Evolutionary conservation across 2,329 filamentous ascomycete species (phyloP), one percentile per base, ranked within the genome.

Genomic region (Paraconiothyrium brasiliense): DNA sequence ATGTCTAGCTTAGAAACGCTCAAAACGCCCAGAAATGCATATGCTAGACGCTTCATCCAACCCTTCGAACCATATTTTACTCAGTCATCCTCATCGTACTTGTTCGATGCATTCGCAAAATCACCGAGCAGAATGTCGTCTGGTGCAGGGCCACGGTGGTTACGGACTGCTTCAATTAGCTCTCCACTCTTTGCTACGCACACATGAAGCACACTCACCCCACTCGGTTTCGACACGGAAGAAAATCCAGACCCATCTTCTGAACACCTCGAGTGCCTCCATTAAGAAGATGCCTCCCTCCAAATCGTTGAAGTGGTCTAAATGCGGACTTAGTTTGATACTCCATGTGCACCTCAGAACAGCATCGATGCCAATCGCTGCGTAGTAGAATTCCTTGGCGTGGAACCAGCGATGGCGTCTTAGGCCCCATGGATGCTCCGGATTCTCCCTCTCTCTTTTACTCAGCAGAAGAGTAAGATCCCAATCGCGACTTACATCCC

Each of bases 401-500:
- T 90, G 86, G 75, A 97, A 92, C 73, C 90, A 86, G 22, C 94
- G 86, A 59, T 90, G 85, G 54, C 89, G 85, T 32, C 95, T 89
- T 48, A 99, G 83, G 1, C 92, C 95, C 76, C 87, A 95, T 0
- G 92, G 87, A 69, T 94, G 86, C 30, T 90, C 87, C 1, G 85
- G 85, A 11, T 85, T 84, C 66, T 84, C 84, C 65, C 90, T 87
- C 64, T 87, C 84, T 41, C 79, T 80, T 14, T 81, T 76, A 1
- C 84, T 77, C 2, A 90, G 87, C 74, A 98, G 92, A 14, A 98
- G 84, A 0, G 91, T 92, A 64, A 99, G 84, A 75, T 98, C 95
- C 95, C 95, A 99, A 83, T 99, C 95, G 81, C 94, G 95, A 58
- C 92, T 86, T 34, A 98, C 89, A 73, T 99, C 95, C 95, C 95